Evolutionary conservation across 1,284 basidiomycete species (phyloP), one percentile per base, ranked within the genome.

Genomic region (Tilletia horrida): DNA sequence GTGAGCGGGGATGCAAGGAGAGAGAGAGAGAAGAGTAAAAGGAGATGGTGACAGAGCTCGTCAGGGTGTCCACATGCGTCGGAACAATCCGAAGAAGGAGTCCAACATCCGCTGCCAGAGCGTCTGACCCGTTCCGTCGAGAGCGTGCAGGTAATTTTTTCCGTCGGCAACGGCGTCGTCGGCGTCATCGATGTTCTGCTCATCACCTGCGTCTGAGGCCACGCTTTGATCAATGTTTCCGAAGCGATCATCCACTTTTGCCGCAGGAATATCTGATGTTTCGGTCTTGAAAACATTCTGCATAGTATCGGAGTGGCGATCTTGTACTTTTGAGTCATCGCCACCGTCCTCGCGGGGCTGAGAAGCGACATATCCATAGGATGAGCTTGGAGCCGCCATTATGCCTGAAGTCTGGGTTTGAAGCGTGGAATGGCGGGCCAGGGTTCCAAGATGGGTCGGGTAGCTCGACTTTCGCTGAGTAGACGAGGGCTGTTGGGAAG

Each of bases 71-170:
- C 55, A 29, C 27, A 59, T 59, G 27, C 55, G 35, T 14, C 27
- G 27, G 29, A 59, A 59, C 29, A 59, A 27, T 21, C 31, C 55
- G 14, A 59, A 59, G 55, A 59, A 59, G 25, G 55, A 59, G 7
- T 59, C 55, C 27, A 59, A 29, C 55, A 25, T n/a, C 27, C 55
- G 55, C 31, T 40, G 55, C 55, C 55, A 59, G 29, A 59, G 50
- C n/a, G 55, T 40, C 6, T 25, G 1, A 18, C 45, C 16, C n/a
- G 55, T n/a, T 57, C 52, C 27, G 16, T 18, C 7, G 27, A 59
- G 55, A 29, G 29, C 27, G 14, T 31, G 13, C 14, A 59, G 31
- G 29, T 16, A 21, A 57, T 8, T 57, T 14, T 18, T 14, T 6
- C 8, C 29, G 31, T 40, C 1, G 31, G 29, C 29, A 14, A 31